Evolutionary conservation across 352 stramenopile genomes (phyloP), one percentile per base, ranked within the genome.

Genomic region (Globisporangium emineosum): DNA sequence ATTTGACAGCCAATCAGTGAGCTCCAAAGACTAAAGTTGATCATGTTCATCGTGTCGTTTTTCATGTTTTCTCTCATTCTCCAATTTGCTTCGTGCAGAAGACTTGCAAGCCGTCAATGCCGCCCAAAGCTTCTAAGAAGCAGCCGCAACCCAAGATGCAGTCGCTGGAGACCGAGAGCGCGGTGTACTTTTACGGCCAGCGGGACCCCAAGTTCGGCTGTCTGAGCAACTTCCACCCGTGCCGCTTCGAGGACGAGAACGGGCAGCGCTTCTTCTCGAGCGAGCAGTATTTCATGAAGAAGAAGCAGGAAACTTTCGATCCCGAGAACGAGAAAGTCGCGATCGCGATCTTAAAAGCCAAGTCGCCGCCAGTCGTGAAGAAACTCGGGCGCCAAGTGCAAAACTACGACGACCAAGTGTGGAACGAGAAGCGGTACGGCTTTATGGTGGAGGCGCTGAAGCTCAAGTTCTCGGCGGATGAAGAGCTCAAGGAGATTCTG

Each of bases 261-360:
- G 75, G 74, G 0, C 59, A 64, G 9, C 70, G 56, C 2, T 88
- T 75, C 64, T 81, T 77, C 64, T 90, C 81, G n/a, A 88, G 78
- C 42, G 81, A 90, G 60, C 81, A 90, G 73, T 86, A 64, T 54
- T 88, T 90, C 43, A 88, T 88, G 77, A 90, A 90, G 78, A 57
- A 67, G 25, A 90, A 90, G 68, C 81, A 90, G 63, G 81, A 90
- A 49, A 66, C 72, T 23, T 90, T 88, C 56, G 81, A 90, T 40
- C 70, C 70, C 1, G 47, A 70, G 1, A 90, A 90, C 23, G 42
- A 65, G 1, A 1, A 54, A 19, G 50, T 88, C 32, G 78, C 78
- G 1, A n/a, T 77, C 29, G 65, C 72, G 10, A 82, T 90, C 19
- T 54, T 88, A 5, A 70, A 69, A 29, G 77, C 78, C 32, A 88